phyloP scores from a whole-genome alignment of 2,329 filamentous ascomycete species.

The Colletotrichum orchidophilum region DNA sequence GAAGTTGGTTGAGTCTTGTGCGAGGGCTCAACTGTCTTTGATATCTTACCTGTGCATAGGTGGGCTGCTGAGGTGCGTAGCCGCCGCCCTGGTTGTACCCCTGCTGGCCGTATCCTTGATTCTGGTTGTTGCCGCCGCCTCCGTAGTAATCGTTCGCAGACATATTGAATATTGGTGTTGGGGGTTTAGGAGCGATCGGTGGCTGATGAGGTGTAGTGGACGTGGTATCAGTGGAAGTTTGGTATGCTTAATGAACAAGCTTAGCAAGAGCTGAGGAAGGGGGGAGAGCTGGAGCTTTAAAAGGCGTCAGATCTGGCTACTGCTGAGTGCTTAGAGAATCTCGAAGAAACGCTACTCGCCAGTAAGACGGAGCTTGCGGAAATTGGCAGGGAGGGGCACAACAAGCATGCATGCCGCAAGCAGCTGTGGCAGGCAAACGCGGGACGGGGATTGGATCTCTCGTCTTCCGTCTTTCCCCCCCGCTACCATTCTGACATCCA shows the following conservation, averaged over 20 bases:
- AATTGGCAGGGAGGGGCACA: conserved; percentile 22
- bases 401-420: neutral
- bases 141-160: conserved; percentile 51
- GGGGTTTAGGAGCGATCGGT: neutral
- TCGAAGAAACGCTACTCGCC: neutral
- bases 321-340: neutral
- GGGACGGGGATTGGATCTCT: neutral
- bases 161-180: conserved; percentile 39
- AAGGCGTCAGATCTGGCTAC: neutral
- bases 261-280: neutral
- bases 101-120: conserved; percentile 35
- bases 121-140: conserved; percentile 36
- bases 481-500: neutral
- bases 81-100: conserved; percentile 36
- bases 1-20: neutral
- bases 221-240: neutral
- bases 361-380: conserved; percentile 22
- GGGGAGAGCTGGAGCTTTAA: conserved; percentile 9
- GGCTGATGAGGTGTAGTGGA: neutral
- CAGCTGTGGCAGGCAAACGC: neutral
- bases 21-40: neutral
- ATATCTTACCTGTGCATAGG: conserved; percentile 39
- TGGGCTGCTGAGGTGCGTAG: conserved; percentile 38
- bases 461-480: neutral
- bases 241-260: neutral